These are phyloP conservation scores for Xanthoconium separans DNA, from an alignment of 1,284 basidiomycete species.

Conservation along the genomic window DNA sequence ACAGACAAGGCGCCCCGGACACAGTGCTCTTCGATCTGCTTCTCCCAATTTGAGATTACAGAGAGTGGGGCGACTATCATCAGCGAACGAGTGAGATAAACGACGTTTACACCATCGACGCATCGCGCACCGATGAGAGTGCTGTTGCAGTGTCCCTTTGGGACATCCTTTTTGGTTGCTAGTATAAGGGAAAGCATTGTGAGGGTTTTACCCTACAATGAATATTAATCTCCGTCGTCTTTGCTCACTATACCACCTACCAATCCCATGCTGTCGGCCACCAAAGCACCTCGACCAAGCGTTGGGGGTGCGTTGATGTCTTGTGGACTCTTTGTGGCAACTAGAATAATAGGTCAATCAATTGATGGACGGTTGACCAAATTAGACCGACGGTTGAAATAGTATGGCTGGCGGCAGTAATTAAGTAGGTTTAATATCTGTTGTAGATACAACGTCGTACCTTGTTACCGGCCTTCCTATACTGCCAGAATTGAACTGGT, in stretches of 20 bases:
- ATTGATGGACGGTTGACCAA: neutral
- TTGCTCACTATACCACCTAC: constrained; percentile 24
- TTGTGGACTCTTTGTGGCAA: constrained; percentile 81
- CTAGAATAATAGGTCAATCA: constrained; percentile 33
- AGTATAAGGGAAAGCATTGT: constrained; percentile 78
- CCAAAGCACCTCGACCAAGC: constrained; percentile 80
- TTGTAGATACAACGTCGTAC: constrained; percentile 33
- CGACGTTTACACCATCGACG: neutral
- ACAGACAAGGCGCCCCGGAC: constrained; percentile 50
- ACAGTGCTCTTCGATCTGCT: constrained; percentile 82
- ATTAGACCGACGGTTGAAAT: constrained; percentile 58
- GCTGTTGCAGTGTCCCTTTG: constrained; percentile 54
- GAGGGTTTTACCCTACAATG: constrained; percentile 74
- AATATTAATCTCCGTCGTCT: constrained; percentile 6
- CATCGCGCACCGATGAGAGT: constrained; percentile 74
- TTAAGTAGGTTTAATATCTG: neutral
- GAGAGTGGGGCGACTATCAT: constrained; percentile 79
- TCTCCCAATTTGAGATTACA: constrained; percentile 88
- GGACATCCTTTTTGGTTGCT: constrained; percentile 67
- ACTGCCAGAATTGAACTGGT: constrained; percentile 87
- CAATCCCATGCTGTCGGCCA: constrained; percentile 88
- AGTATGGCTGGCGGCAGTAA: constrained; percentile 46
- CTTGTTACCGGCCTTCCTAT: constrained; percentile 53
- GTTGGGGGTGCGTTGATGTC: constrained; percentile 48
- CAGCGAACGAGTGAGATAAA: constrained; percentile 4